Evolutionary conservation across 2,329 filamentous ascomycete genomes (phyloP).

Genomic region (Chaetomiaceae sp.): DNA sequence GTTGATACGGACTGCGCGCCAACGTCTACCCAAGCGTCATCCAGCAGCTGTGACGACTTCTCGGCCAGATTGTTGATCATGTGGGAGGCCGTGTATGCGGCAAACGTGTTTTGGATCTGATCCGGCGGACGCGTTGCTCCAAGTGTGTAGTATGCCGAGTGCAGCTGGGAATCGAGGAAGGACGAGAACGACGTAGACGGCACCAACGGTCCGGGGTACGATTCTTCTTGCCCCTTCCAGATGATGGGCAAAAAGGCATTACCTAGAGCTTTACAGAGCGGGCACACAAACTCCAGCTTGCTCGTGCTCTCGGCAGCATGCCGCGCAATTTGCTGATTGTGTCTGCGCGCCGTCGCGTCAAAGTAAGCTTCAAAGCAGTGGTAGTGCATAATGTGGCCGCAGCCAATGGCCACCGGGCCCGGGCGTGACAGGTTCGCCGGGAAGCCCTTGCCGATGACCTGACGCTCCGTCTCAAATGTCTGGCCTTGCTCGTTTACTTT

Average conservation of each 20-base stretch:
- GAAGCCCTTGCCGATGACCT: conserved; percentile 86
- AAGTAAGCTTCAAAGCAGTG: conserved; percentile 91
- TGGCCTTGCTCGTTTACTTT: conserved; percentile 70
- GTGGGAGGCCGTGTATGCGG: conserved; percentile 33
- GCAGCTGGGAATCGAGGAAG: conserved; percentile 59
- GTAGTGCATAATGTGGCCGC: conserved; percentile 98
- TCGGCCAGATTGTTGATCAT: conserved; percentile 38
- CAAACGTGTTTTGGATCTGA: conserved; percentile 32
- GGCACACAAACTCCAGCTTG: conserved; percentile 88
- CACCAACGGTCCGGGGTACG: conserved; percentile 67
- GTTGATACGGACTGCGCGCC: conserved; percentile 29
- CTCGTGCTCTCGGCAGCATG: conserved; percentile 81
- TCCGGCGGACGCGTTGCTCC: conserved; percentile 31
- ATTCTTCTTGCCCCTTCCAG: conserved; percentile 88
- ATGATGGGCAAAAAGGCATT: conserved; percentile 93
- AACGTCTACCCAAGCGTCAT: conserved; percentile 40
- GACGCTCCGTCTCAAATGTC: conserved; percentile 65
- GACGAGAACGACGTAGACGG: conserved; percentile 54
- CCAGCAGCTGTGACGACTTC: conserved; percentile 31
- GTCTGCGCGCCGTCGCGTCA: conserved; percentile 73
- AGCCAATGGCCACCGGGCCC: conserved; percentile 82
- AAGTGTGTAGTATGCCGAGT: conserved; percentile 36
- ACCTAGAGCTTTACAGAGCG: conserved; percentile 90
- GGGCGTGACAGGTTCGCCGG: conserved; percentile 58
- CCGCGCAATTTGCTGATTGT: conserved; percentile 86